These are phyloP conservation scores for Aspergillus ostianus DNA, from an alignment of 495 filamentous ascomycete genomes.

Conservation along the genomic window DNA sequence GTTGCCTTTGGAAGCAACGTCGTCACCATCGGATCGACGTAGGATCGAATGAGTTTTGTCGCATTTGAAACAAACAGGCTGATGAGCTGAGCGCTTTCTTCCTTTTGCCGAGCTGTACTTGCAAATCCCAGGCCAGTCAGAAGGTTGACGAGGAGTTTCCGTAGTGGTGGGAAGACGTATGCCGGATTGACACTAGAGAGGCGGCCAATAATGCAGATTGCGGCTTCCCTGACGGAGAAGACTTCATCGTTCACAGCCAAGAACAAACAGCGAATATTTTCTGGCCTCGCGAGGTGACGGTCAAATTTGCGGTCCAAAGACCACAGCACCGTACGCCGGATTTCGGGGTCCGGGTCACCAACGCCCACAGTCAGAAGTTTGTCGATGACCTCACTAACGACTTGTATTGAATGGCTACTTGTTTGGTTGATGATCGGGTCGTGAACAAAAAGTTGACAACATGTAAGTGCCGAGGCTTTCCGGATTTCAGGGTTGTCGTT, in stretches of 20 bases:
- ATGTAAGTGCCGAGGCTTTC: constrained; percentile 92
- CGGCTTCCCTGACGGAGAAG: constrained; percentile 87
- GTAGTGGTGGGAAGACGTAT: constrained; percentile 91
- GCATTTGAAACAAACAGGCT: constrained; percentile 89
- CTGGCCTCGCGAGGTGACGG: constrained; percentile 87
- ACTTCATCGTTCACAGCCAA: constrained; percentile 94
- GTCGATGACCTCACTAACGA: constrained; percentile 96
- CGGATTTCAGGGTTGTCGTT: constrained; percentile 92
- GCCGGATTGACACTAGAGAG: constrained; percentile 90
- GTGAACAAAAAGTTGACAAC: constrained; percentile 92
- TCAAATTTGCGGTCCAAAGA: constrained; percentile 94
- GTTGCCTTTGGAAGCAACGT: constrained; percentile 85
- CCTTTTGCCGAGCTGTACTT: constrained; percentile 88
- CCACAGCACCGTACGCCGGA: constrained; percentile 80
- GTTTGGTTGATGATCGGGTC: constrained; percentile 98
- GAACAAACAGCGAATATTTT: constrained; percentile 93
- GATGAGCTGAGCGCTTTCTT: constrained; percentile 91
- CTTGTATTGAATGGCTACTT: constrained; percentile 91
- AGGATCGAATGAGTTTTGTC: constrained; percentile 86
- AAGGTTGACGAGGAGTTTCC: constrained; percentile 93
- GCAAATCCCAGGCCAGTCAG: constrained; percentile 94
- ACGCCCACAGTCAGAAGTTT: constrained; percentile 92
- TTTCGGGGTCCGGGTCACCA: constrained; percentile 84
- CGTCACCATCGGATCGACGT: constrained; percentile 90
- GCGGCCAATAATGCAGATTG: constrained; percentile 93